These are phyloP conservation scores for Gastrolobium villosum DNA, from an alignment of 306 rosid species.

Conservation along the genomic window DNA sequence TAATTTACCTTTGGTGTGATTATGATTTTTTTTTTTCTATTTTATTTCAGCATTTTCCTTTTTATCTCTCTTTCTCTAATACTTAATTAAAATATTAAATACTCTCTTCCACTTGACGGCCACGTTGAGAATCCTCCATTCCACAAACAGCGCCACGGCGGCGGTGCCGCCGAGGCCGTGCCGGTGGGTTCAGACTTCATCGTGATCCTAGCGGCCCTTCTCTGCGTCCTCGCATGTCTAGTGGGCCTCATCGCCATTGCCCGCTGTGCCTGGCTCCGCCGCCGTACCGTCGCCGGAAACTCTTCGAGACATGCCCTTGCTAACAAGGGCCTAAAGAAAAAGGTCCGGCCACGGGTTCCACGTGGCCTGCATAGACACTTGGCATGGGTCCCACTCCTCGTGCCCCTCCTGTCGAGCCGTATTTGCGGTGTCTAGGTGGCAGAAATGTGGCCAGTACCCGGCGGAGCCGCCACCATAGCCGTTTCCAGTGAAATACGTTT, in stretches of 20 bases:
- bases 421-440: constrained; percentile 64
- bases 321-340: constrained; percentile 75
- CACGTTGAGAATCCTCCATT: constrained; percentile 47
- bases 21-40: too few species aligned
- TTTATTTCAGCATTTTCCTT: too few species aligned
- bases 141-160: constrained; percentile 29
- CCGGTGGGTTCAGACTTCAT: constrained; percentile 72
- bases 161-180: constrained; percentile 64
- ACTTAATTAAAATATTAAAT: too few species aligned
- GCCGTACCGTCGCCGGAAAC: constrained; percentile 14
- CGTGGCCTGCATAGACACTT: constrained; percentile 69
- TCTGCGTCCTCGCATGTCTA: constrained; percentile 79
- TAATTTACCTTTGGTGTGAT: too few species aligned
- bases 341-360: constrained; percentile 81
- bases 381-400: constrained; percentile 80
- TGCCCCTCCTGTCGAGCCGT: constrained; percentile 79
- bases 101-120: constrained; percentile 56
- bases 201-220: constrained; percentile 74
- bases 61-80: not conserved
- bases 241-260: constrained; percentile 78
- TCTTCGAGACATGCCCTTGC: constrained; percentile 43
- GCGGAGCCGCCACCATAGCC: constrained; percentile 12
- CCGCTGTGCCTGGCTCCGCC: constrained; percentile 87
- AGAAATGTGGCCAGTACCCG: constrained; percentile 74
- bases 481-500: not conserved